phyloP scores from a whole-genome alignment of 306 rosid species.

The Oxytropis ochrocephala region DNA sequence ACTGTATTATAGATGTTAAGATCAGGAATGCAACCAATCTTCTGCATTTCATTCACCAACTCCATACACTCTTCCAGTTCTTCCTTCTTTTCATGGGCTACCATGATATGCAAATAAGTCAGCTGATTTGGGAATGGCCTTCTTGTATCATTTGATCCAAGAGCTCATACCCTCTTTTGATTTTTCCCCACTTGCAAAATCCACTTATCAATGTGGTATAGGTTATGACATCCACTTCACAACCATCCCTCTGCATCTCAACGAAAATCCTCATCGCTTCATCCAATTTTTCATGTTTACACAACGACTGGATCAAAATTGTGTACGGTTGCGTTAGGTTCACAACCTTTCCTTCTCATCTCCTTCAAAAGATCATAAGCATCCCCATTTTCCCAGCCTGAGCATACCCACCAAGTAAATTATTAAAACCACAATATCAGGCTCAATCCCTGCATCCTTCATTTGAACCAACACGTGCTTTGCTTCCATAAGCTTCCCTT shows the following conservation, averaged over 20 bases:
- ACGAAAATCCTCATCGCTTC: conserved; percentile 63
- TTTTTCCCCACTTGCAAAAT: conserved; percentile 77
- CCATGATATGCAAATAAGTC: conserved; percentile 56
- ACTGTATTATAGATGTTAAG: conserved; percentile 55
- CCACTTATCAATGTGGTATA: conserved; percentile 71
- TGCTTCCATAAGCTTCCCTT: conserved; percentile 78
- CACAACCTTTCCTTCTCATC: conserved; percentile 59
- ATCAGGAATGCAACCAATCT: conserved; percentile 64
- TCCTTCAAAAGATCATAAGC: conserved; percentile 68
- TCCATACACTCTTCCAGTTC: conserved; percentile 74
- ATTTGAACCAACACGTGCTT: conserved; percentile 63
- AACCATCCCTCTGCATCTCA: conserved; percentile 69
- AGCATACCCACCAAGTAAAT: conserved; percentile 63
- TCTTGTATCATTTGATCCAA: conserved; percentile 66
- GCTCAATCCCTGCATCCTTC: conserved; percentile 61
- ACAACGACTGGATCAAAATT: conserved; percentile 64
- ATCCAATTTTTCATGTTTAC: conserved; percentile 61
- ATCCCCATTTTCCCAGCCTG: conserved; percentile 68
- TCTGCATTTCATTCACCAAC: conserved; percentile 62
- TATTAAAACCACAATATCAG: conserved; percentile 71
- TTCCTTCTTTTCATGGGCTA: conserved; percentile 83
- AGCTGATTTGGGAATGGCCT: conserved; percentile 59
- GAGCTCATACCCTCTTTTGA: conserved; percentile 57
- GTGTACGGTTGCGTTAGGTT: conserved; percentile 66
- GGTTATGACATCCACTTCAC: conserved; percentile 59